phyloP scores from a whole-genome alignment of 352 stramenopile species.

The Phytophthora chlamydospora region DNA sequence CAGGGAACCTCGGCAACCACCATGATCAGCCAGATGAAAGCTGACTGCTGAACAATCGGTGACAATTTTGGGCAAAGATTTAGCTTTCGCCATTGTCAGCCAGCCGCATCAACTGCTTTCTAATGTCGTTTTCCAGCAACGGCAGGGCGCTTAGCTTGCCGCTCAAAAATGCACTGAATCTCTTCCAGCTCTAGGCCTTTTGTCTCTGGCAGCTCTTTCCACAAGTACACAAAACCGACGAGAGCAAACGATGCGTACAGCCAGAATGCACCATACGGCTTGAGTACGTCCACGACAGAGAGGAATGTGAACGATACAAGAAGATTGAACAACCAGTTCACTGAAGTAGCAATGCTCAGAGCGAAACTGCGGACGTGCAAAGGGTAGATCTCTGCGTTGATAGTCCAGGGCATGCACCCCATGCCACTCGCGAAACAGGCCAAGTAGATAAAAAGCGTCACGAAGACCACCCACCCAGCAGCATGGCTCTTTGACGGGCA shows the following conservation, averaged over 20 bases:
- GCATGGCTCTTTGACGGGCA: conserved; percentile 50
- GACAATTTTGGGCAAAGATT: no score
- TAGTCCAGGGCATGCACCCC: conserved; percentile 94
- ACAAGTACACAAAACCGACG: conserved; percentile 82
- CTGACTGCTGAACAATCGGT: no score
- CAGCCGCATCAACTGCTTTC: not conserved
- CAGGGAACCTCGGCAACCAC: no score
- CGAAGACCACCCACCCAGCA: conserved; percentile 64
- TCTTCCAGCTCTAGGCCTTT: conserved; percentile 94
- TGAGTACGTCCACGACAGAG: conserved; percentile 71
- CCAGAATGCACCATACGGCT: conserved; percentile 90
- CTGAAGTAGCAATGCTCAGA: conserved; percentile 89
- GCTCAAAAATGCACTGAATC: conserved; percentile 89
- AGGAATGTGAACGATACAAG: conserved; percentile 95
- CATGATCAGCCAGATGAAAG: no score
- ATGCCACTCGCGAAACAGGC: conserved; percentile 84
- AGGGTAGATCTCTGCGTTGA: conserved; percentile 96
- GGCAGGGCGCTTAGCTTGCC: not conserved
- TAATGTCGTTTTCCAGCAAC: conserved; percentile 1
- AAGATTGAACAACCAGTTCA: conserved; percentile 94
- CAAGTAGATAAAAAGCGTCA: conserved; percentile 75
- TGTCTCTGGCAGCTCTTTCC: conserved; percentile 90
- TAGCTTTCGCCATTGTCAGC: no score
- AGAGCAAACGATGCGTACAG: conserved; percentile 87
- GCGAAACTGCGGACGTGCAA: conserved; percentile 88